Evolutionary conservation across 352 stramenopile genomes (phyloP), one percentile per base, ranked within the genome.

Genomic region (Peronospora tabacina): DNA sequence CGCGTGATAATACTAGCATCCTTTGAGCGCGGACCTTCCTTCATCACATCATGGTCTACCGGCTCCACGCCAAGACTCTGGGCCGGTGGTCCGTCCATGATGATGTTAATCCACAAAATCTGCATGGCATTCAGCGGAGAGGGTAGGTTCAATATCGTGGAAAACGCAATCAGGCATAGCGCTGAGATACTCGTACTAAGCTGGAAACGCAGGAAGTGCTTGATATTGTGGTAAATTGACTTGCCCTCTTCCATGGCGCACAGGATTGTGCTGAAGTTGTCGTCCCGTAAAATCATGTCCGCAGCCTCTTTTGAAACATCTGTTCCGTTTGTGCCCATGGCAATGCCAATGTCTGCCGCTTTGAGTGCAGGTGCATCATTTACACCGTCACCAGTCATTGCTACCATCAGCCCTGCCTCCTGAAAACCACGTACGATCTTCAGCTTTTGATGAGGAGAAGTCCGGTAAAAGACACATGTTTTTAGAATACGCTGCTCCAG

Each of bases 361-460:
- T 98, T 98, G 7, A 99, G 72, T 3, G 96, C 95, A 15, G 96
- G 96, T 6, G 96, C 96, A 70, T 99, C 96, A 69, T 99, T 99
- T 11, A 97, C 98, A 29, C 96, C 96, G 58, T 99, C 96, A n/a
- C 96, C 97, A n/a, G 97, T 99, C 76, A 99, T 98, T 5, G 95
- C 96, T 35, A 99, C 93, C 63, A 86, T 76, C 33, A 85, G 34
- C 2, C 75, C 73, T 13, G 68, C 72, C 37, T 84, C 70, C 60
- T 98, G 93, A 8, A 98, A 78, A 12, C 89, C 92, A 5, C 83
- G 75, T 7, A 99, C 95, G 57, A 99, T 96, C 49, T 91, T 92
- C 10, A 98, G 76, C 52, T 98, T 98, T 62, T 98, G 94, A 19
- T 90, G 66, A 5, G 95, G 95, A 29, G 81, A 94, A 9, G 95